Evolutionary conservation across 805 yeast genomes (phyloP), one percentile per base, ranked within the genome.

Genomic region (Sugiyamaella lignohabitans): DNA sequence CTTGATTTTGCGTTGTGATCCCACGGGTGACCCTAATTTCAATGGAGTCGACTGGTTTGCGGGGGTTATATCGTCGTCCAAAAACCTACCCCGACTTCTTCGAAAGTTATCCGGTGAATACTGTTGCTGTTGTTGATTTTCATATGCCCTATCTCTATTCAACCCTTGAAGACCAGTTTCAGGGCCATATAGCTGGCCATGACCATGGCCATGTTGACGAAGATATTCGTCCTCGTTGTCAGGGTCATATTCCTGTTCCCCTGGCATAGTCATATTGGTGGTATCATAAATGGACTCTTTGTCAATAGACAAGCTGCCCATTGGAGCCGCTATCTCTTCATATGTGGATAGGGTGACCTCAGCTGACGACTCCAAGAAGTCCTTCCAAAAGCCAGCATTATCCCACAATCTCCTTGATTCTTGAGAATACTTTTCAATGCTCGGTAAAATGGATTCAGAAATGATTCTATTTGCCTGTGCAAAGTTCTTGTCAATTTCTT

Each of bases 401-500:
- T 71, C 66, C 82, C 87, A 80, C 2, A 85, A 78, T 27, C 75
- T 70, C 37, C 71, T 74, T 11, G 87, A 78, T 36, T 76, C 75
- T 11, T 60, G 57, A 17, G 82, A 76, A 58, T 84, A 86, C 39
- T 71, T 69, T 52, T 77, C 74, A 19, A 87, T 73, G 10, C 77
- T 70, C 2, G 95, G 95, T 27, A 85, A 70, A 24, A 87, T 72
- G 37, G 74, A 73, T 50, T 82, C 83, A 41, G 79, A 79, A 21
- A 88, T 78, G 29, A 81, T 73, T 40, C 79, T 73, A 60, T 84
- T 86, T 18, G 89, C 78, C 38, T 74, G 70, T 10, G 83, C 75
- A 42, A 87, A 71, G 58, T 86, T 82, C 41, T 79, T 74, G 65
- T 87, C 95, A 20, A 88, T 84, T 41, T 80, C 82, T 62, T 87